Base-by-base conservation (phyloP, 2,329 filamentous ascomycete genomes). In the Aspergillus cejpii region DNA sequence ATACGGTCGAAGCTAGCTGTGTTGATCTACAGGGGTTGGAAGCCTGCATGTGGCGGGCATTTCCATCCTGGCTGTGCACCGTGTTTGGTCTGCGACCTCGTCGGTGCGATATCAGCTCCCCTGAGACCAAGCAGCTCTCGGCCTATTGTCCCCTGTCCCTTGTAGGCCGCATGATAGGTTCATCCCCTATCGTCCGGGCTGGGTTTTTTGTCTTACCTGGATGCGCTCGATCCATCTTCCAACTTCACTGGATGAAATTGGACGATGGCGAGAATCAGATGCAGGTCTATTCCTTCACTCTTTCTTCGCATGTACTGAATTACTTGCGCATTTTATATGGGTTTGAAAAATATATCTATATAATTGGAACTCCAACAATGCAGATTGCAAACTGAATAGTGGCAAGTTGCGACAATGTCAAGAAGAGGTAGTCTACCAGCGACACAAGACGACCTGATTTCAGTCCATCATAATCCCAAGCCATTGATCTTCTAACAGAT, bases 101-200 rank as follows among this genome's bases (percentile, higher is more conserved):
- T n/a, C 39, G 39, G 44, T 39, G 4, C 36, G 36, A 23, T 39
- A 31, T 41, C 14, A 17, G 23, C 21, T 34, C 8, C 27, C 23
- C 29, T 20, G 27, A 17, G n/a, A 14, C 10, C 19, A 28, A 12
- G 26, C 5, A 11, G 17, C 34, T 21, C 14, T 41, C 41, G 20
- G 26, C 24, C 33, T 19, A 7, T 33, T 37, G 21, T 37, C 20
- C 17, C 29, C 21, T 17, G n/a, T 31, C 23, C 37, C 37, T 39
- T 44, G 42, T 46, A 40, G 37, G 42, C 46, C 47, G 47, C 54
- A 33, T 53, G 43, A 51, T 76, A 75, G 74, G 73, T 47, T 74
- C 74, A 76, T 76, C 73, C 65, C 70, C 74, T 76, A 76, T 70
- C 60, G 67, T 73, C 69, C 67, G 66, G 67, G 72, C 71, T 72